Percentiles rank a stretch among this genome's conserved stretches.
These are phyloP conservation scores for Metschnikowia rubicola DNA, from an alignment of 805 yeast species.

Conservation along the genomic window DNA sequence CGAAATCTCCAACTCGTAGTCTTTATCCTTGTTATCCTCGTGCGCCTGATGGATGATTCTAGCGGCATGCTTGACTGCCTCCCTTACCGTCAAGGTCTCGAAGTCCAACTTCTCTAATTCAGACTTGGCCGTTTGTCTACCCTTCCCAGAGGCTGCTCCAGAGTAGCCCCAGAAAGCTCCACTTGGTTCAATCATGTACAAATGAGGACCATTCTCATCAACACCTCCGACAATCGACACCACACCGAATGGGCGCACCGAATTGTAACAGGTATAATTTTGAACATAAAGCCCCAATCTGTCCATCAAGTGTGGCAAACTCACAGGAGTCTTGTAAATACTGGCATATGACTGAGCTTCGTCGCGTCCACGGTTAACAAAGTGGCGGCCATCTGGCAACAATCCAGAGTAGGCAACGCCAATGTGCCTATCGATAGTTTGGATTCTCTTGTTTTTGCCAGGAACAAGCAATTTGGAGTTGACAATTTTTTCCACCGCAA, in stretches of 20 bases:
- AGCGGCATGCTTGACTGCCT: constrained; percentile 92
- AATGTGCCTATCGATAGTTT: constrained; percentile 86
- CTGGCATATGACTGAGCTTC: constrained; percentile 80
- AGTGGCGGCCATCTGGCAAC: constrained; percentile 93
- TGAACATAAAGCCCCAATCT: constrained; percentile 89
- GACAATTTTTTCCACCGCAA: constrained; percentile 93
- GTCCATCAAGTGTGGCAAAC: constrained; percentile 78
- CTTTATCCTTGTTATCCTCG: constrained; percentile 97
- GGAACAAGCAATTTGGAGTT: constrained; percentile 86
- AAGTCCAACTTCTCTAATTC: constrained; percentile 89
- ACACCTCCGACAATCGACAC: constrained; percentile 91
- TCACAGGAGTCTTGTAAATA: constrained; percentile 70
- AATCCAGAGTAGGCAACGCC: constrained; percentile 96
- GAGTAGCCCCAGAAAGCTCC: constrained; percentile 97
- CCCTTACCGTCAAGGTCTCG: constrained; percentile 63
- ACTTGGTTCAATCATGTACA: constrained; percentile 96
- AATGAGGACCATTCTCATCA: constrained; percentile 85
- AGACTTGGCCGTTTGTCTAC: constrained; percentile 95
- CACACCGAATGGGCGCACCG: constrained; percentile 97
- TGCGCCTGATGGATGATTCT: constrained; percentile 90
- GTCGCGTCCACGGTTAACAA: constrained; percentile 88
- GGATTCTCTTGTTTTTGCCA: constrained; percentile 84
- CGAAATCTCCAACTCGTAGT: constrained; percentile 88
- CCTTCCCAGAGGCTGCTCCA: constrained; percentile 98
- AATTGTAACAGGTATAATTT: constrained; percentile 91